Percentiles rank a stretch among this genome's conserved stretches.
These are phyloP conservation scores for Arthromyces matolae DNA, from an alignment of 768 basidiomycete genomes.

Conservation along the genomic window DNA sequence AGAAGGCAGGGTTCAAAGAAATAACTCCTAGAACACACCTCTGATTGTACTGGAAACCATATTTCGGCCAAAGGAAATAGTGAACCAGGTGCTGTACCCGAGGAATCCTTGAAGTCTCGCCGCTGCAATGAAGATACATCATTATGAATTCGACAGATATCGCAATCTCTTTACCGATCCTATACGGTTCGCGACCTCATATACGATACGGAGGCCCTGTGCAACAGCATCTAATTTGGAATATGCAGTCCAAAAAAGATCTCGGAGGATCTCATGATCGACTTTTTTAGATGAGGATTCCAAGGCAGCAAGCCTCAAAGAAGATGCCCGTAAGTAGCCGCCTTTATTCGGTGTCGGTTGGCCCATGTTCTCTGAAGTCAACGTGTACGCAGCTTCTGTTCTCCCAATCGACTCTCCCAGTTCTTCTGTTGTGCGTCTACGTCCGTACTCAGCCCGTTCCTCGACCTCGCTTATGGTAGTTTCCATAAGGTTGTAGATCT, in stretches of 20 bases:
- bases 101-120: slow-evolving; percentile 86
- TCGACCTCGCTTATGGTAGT: slow-evolving; percentile 86
- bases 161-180: slow-evolving; percentile 74
- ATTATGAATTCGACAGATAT: neutral
- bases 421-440: slow-evolving; percentile 39
- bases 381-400: slow-evolving; percentile 53
- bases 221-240: slow-evolving; percentile 93
- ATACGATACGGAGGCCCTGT: slow-evolving; percentile 86
- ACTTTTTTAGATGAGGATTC: slow-evolving; percentile 68
- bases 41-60: slow-evolving; percentile 84
- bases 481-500: slow-evolving; percentile 84
- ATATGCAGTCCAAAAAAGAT: slow-evolving; percentile 96
- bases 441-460: slow-evolving; percentile 81
- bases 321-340: slow-evolving; percentile 42
- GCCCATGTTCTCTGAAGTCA: slow-evolving; percentile 29
- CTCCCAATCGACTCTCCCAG: slow-evolving; percentile 34
- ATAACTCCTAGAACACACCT: slow-evolving; percentile 53
- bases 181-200: slow-evolving; percentile 87
- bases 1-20: neutral
- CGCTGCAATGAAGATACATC: slow-evolving; percentile 45
- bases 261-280: slow-evolving; percentile 83
- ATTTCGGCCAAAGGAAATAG: slow-evolving; percentile 84
- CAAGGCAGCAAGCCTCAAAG: slow-evolving; percentile 64
- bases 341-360: slow-evolving; percentile 24
- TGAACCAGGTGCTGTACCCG: slow-evolving; percentile 69